phyloP scores from a whole-genome alignment of 2,329 filamentous ascomycete genomes.

The Grosmannia serpens region DNA sequence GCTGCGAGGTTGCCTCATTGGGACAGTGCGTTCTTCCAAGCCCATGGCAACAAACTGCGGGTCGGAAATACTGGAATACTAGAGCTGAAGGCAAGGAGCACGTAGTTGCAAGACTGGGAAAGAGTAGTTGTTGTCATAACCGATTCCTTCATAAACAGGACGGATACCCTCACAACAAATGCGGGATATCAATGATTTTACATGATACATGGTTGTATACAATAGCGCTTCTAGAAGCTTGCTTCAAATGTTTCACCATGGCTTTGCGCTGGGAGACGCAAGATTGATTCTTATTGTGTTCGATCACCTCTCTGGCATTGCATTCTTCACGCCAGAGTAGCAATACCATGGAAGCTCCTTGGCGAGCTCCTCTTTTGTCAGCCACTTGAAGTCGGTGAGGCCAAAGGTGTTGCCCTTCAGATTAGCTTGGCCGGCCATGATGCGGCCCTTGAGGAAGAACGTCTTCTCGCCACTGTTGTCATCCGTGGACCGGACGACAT shows the following conservation, averaged over 20 bases:
- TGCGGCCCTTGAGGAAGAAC: slow-evolving; percentile 93
- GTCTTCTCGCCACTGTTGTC: slow-evolving; percentile 60
- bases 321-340: slow-evolving; percentile 65
- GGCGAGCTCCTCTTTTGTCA: slow-evolving; percentile 78
- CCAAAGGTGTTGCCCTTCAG: slow-evolving; percentile 60
- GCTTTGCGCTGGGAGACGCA: not conserved
- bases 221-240: not conserved
- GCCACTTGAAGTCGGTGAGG: slow-evolving; percentile 79
- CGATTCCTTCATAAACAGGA: not conserved
- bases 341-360: slow-evolving; percentile 55
- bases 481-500: slow-evolving; percentile 42
- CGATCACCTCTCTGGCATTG: slow-evolving; percentile 63
- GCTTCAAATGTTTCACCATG: too few species aligned
- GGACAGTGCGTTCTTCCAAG: slow-evolving; percentile 12
- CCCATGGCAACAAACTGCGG: slow-evolving; percentile 15
- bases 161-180: not conserved
- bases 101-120: too few species aligned
- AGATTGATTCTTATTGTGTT: not conserved
- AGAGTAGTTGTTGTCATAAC: not conserved
- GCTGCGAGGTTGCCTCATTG: slow-evolving; percentile 9
- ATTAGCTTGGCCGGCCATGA: slow-evolving; percentile 93
- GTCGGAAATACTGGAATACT: slow-evolving; percentile 9
- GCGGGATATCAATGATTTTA: slow-evolving; percentile 1
- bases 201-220: slow-evolving; percentile 5
- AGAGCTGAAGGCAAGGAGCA: slow-evolving; percentile 1